Evolutionary conservation across 768 basidiomycete species (phyloP).

Genomic region (Auricularia sp.): DNA sequence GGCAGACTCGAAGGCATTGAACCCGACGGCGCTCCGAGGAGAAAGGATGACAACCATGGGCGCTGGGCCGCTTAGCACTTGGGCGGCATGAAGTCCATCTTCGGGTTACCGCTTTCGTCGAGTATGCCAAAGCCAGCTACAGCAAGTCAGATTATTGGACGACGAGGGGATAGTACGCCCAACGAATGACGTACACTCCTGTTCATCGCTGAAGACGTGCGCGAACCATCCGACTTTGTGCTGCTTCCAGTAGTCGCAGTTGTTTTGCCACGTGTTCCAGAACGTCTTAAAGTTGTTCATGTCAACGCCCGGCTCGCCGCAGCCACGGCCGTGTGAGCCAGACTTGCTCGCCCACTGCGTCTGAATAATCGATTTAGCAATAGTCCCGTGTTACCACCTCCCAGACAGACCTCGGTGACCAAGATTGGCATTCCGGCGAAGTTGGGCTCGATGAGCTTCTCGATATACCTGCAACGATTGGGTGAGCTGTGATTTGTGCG

Average conservation of each 20-base stretch:
- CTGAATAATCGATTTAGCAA: not conserved
- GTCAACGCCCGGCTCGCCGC: not conserved
- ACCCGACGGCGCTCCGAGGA: not conserved
- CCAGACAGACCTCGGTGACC: not conserved
- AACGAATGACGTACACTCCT: not conserved
- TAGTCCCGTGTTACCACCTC: not conserved
- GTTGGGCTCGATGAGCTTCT: not conserved
- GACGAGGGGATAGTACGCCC: no score
- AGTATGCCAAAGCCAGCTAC: slow-evolving; percentile 6
- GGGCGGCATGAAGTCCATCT: not conserved
- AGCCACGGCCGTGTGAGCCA: slow-evolving; percentile 1
- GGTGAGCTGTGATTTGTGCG: no score
- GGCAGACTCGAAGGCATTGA: no score
- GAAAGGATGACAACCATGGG: not conserved
- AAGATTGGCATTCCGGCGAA: not conserved
- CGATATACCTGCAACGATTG: not conserved
- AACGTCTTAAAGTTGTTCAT: slow-evolving; percentile 3
- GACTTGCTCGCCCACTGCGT: slow-evolving; percentile 4
- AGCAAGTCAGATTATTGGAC: not conserved
- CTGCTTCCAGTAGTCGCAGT: slow-evolving; percentile 7
- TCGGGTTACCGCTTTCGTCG: not conserved
- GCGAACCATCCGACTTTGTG: slow-evolving; percentile 5
- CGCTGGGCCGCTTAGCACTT: not conserved
- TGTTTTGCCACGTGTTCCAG: slow-evolving; percentile 3
- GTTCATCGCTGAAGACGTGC: slow-evolving; percentile 3